Evolutionary conservation across 2,329 filamentous ascomycete species (phyloP).

Genomic region (Colletotrichum tropicale): DNA sequence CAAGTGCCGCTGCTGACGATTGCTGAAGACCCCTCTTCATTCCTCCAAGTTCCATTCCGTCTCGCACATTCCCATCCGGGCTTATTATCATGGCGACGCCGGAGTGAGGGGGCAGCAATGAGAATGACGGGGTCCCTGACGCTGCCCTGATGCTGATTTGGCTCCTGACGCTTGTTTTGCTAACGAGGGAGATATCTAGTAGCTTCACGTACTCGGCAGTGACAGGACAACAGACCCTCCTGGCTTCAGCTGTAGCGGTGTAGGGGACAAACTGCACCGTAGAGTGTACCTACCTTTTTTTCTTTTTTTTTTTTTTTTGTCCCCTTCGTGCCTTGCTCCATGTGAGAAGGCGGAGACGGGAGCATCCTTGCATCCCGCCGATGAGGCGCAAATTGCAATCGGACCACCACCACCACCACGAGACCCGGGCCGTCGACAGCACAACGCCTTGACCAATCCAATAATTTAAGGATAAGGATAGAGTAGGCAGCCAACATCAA

Average conservation of each 20-base stretch:
- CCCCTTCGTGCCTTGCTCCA: background rate
- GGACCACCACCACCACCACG: background rate
- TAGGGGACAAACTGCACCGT: background rate
- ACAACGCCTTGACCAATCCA: background rate
- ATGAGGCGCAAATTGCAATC: constrained; percentile 5
- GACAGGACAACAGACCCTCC: background rate
- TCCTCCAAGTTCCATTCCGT: background rate
- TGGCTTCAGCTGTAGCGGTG: background rate
- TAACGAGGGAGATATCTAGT: background rate
- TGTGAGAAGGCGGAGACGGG: background rate
- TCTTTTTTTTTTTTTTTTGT: background rate
- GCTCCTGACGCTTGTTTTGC: background rate
- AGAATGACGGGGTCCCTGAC: background rate
- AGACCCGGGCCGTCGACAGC: background rate
- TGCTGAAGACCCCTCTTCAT: constrained; percentile 4
- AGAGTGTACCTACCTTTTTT: background rate
- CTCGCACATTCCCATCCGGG: background rate
- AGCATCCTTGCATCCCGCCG: background rate
- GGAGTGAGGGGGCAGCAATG: background rate
- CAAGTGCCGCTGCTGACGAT: constrained; percentile 9
- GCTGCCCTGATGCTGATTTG: background rate
- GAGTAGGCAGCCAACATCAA: background rate
- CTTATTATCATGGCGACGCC: background rate
- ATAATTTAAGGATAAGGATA: background rate
- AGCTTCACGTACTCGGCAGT: background rate